Evolutionary conservation across 2,329 filamentous ascomycete genomes (phyloP).

Genomic region (Colletotrichum eleusines): DNA sequence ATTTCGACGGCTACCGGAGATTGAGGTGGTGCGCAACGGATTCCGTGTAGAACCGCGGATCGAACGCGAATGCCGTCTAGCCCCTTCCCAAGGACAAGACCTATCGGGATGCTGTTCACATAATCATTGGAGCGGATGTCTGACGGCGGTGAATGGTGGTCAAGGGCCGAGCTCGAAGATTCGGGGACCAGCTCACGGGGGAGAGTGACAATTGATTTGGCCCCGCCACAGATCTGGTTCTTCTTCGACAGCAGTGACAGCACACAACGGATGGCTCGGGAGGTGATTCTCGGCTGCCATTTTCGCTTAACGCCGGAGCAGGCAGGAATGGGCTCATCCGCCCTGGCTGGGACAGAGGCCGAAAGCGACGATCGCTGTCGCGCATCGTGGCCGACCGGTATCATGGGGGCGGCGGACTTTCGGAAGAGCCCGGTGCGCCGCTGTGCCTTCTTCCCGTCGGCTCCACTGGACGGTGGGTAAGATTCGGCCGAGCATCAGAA

Average conservation of each 20-base stretch:
- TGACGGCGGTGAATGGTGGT: constrained; percentile 19
- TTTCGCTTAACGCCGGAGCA: neutral
- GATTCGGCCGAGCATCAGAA: constrained; percentile 29
- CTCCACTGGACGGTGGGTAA: constrained; percentile 1
- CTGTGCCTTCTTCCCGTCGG: neutral
- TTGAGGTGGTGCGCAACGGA: neutral
- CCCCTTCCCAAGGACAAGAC: neutral
- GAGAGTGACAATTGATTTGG: constrained; percentile 4
- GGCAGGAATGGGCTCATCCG: constrained; percentile 3
- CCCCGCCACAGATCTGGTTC: constrained; percentile 2
- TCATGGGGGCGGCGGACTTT: constrained; percentile 31
- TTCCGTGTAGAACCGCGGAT: constrained; percentile 15
- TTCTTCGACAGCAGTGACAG: neutral
- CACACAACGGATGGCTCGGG: neutral
- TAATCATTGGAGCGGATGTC: constrained; percentile 4
- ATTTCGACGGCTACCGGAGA: neutral
- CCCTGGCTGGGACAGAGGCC: constrained; percentile 17
- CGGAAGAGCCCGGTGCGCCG: constrained; percentile 25
- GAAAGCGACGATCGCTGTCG: constrained; percentile 16
- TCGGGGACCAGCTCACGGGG: constrained; percentile 1
- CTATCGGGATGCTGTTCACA: neutral
- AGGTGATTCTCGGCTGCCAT: constrained; percentile 7
- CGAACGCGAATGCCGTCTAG: neutral
- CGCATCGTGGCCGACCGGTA: constrained; percentile 28
- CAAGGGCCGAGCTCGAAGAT: constrained; percentile 28